Conservation (phyloP, 805 yeast genomes). For the Kodamaea sagamina region DNA sequence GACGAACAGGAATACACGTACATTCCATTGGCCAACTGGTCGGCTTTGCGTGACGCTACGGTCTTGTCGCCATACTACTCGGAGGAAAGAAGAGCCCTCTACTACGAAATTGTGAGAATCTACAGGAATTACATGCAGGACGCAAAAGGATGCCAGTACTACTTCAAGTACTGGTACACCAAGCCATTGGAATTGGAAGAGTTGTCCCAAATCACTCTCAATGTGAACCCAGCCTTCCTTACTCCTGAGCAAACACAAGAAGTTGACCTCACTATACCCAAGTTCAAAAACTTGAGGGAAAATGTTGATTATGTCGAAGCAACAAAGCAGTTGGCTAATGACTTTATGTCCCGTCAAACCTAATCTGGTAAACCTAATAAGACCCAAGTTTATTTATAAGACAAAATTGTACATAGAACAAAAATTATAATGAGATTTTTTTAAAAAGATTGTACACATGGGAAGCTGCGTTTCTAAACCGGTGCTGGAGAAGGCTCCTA, state of each 20-base stretch:
- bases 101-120: slow-evolving; percentile 53
- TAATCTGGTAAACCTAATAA: background rate
- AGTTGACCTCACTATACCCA: slow-evolving; percentile 25
- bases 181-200: slow-evolving; percentile 22
- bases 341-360: slow-evolving; percentile 3
- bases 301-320: slow-evolving; percentile 31
- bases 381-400: too few species aligned
- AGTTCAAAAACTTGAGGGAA: slow-evolving; percentile 27
- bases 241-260: slow-evolving; percentile 1
- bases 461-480: slow-evolving; percentile 30
- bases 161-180: slow-evolving; percentile 33
- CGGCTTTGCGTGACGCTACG: slow-evolving; percentile 78
- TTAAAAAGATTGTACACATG: slow-evolving; percentile 15
- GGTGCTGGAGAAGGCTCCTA: slow-evolving; percentile 3
- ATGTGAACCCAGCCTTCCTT: slow-evolving; percentile 18
- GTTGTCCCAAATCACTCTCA: slow-evolving; percentile 26
- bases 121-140: slow-evolving; percentile 45
- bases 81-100: slow-evolving; percentile 52
- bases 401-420: background rate
- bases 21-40: slow-evolving; percentile 85
- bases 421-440: slow-evolving; percentile 2
- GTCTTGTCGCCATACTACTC: slow-evolving; percentile 41
- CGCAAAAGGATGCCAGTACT: slow-evolving; percentile 30
- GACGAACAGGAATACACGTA: slow-evolving; percentile 55
- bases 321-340: slow-evolving; percentile 20